Conservation (phyloP, 805 yeast species). For the Ogataea pignaliae region DNA sequence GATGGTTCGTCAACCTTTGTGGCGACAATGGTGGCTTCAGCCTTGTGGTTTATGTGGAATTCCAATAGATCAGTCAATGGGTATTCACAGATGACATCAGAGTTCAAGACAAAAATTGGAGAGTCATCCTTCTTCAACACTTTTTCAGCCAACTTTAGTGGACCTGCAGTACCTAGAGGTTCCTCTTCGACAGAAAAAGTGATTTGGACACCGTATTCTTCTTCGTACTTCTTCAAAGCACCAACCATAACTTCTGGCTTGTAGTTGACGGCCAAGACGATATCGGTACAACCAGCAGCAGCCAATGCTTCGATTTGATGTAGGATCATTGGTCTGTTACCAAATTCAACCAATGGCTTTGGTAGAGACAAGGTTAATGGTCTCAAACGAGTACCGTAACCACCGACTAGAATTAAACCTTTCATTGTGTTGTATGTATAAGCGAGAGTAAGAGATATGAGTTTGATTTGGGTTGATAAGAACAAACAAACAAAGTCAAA, state of each 20-base stretch:
- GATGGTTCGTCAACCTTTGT: slow-evolving; percentile 99
- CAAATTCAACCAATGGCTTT: slow-evolving; percentile 96
- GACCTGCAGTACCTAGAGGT: slow-evolving; percentile 99
- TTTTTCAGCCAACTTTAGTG: slow-evolving; percentile 93
- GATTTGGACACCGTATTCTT: slow-evolving; percentile 88
- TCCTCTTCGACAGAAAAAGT: slow-evolving; percentile 98
- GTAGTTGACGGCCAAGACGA: slow-evolving; percentile 97
- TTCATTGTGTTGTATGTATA: slow-evolving; percentile 63
- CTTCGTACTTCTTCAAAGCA: slow-evolving; percentile 89
- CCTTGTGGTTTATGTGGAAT: slow-evolving; percentile 95
- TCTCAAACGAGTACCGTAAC: slow-evolving; percentile 99
- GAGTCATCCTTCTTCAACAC: slow-evolving; percentile 90
- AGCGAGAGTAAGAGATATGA: neutral
- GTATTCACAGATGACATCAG: slow-evolving; percentile 98
- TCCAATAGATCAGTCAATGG: slow-evolving; percentile 90
- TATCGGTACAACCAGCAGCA: slow-evolving; percentile 97
- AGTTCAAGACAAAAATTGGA: slow-evolving; percentile 96
- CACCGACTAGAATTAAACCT: slow-evolving; percentile 97
- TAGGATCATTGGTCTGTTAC: slow-evolving; percentile 97
- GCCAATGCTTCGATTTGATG: slow-evolving; percentile 99
- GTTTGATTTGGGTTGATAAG: neutral
- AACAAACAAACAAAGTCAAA: slow-evolving; percentile 7
- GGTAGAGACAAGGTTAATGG: slow-evolving; percentile 94
- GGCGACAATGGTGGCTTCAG: slow-evolving; percentile 97
- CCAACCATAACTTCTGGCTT: slow-evolving; percentile 99